Conservation (phyloP, 345 rosid species). For the Hirschfeldia incana region DNA sequence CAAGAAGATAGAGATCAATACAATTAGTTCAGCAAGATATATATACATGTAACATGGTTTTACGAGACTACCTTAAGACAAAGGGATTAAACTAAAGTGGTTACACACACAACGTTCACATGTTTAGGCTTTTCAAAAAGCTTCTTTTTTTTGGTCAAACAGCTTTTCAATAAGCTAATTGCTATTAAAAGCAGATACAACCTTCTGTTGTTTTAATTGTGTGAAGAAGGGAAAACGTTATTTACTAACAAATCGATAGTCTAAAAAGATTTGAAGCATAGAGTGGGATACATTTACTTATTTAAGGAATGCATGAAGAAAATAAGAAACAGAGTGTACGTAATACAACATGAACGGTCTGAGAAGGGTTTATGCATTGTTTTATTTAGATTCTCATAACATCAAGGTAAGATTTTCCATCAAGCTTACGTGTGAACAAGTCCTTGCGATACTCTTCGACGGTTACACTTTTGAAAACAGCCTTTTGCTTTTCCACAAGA, state of each 20-base stretch:
- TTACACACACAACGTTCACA: background rate
- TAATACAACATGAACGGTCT: background rate
- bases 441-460: constrained; percentile 24
- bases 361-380: background rate
- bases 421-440: constrained; percentile 27
- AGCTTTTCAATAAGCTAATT: background rate
- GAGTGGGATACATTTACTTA: background rate
- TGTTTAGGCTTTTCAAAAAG: background rate
- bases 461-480: constrained; percentile 25
- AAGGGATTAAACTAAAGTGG: background rate
- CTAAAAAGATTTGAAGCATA: background rate
- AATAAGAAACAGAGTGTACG: background rate
- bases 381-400: constrained; percentile 28
- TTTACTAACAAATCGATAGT: background rate
- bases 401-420: constrained; percentile 27
- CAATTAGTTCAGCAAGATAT: background rate
- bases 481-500: constrained; percentile 27
- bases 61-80: background rate
- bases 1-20: constrained; percentile 50
- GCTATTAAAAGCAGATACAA: background rate
- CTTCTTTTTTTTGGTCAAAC: no score
- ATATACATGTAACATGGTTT: background rate
- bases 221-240: background rate
- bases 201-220: background rate
- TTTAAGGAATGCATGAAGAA: background rate